Percentiles rank a stretch among this genome's conserved stretches.
These are phyloP conservation scores for Podaxis sp. DNA, from an alignment of 768 basidiomycete genomes.

Conservation along the genomic window DNA sequence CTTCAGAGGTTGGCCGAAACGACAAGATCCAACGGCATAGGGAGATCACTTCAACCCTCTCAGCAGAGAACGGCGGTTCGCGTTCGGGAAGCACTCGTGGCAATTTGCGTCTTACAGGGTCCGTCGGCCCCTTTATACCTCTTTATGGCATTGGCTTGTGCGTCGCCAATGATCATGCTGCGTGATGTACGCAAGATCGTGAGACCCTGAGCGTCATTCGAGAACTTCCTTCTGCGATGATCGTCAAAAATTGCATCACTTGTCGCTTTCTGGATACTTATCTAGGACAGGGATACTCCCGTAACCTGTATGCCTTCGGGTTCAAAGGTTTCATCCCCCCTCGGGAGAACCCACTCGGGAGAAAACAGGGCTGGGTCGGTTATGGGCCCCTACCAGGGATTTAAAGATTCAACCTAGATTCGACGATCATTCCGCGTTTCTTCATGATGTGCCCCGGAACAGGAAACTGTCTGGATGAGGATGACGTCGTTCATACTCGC, in stretches of 20 bases:
- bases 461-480: background rate
- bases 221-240: background rate
- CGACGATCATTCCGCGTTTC: background rate
- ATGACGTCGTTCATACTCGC: background rate
- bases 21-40: background rate
- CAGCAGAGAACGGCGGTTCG: background rate
- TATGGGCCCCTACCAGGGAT: background rate
- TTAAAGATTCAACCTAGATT: background rate
- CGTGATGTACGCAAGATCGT: background rate
- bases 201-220: background rate
- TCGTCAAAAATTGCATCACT: background rate
- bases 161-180: background rate
- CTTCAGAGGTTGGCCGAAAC: background rate
- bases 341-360: constrained; percentile 1
- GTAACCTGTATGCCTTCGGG: background rate
- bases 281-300: background rate
- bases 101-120: background rate
- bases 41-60: background rate
- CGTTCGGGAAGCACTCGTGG: background rate
- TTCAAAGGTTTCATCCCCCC: background rate
- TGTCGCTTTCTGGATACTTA: background rate
- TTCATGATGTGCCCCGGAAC: background rate
- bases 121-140: background rate
- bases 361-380: background rate
- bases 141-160: background rate